These are phyloP conservation scores for Ascochyta koolunga DNA, from an alignment of 2,329 filamentous ascomycete genomes.

Conservation along the genomic window DNA sequence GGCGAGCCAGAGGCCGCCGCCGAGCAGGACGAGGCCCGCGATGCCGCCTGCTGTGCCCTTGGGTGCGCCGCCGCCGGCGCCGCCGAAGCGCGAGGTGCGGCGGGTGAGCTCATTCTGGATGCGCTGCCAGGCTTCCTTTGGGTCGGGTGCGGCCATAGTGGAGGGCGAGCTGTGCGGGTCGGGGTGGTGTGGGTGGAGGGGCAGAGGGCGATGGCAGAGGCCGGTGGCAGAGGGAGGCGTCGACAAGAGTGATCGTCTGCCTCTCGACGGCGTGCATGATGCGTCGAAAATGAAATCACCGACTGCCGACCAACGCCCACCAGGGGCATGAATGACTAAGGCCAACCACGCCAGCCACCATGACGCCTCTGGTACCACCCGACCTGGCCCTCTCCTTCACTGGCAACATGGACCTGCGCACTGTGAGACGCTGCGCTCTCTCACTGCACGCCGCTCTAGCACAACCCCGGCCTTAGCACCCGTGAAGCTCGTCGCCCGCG, in stretches of 20 bases:
- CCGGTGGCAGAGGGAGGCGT: constrained; percentile 4
- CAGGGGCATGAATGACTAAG: not conserved
- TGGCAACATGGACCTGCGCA: not conserved
- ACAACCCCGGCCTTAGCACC: not conserved
- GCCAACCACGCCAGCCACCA: not conserved
- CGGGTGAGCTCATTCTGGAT: constrained; percentile 66
- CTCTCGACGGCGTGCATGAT: constrained; percentile 17
- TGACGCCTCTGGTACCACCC: not conserved
- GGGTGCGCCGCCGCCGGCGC: constrained; percentile 56
- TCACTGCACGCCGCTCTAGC: not conserved
- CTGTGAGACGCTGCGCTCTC: not conserved
- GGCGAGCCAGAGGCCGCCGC: constrained; percentile 60
- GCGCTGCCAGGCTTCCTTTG: constrained; percentile 69
- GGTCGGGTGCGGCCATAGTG: constrained; percentile 55
- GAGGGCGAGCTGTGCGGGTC: constrained; percentile 33
- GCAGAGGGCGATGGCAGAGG: not conserved
- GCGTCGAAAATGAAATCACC: constrained; percentile 37
- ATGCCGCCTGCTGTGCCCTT: constrained; percentile 62
- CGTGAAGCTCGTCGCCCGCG: constrained; percentile 1
- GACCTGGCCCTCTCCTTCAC: not conserved
- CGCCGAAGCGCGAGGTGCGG: constrained; percentile 53
- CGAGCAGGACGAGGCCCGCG: constrained; percentile 60
- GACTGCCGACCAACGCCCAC: not conserved
- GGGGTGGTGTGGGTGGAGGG: too few species aligned
- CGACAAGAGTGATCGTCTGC: constrained; percentile 20